Percentiles rank a stretch among this genome's conserved stretches.
These are phyloP conservation scores for Ogataea trehaloabstinens DNA, from an alignment of 805 yeast genomes.

Conservation along the genomic window DNA sequence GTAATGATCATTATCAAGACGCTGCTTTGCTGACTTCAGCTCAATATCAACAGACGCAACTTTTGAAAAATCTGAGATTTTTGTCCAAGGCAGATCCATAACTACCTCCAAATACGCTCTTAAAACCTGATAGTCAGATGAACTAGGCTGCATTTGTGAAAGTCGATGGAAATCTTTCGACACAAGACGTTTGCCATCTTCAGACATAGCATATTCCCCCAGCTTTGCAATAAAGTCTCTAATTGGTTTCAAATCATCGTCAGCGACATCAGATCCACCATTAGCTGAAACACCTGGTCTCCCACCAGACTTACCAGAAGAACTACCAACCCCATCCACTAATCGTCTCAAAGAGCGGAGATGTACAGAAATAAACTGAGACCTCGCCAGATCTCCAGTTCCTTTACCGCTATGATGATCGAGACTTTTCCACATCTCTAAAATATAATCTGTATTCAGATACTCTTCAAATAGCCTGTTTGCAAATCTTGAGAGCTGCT, in stretches of 20 bases:
- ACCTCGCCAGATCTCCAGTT: conserved; percentile 23
- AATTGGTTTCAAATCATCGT: conserved; percentile 36
- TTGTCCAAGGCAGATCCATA: conserved; percentile 60
- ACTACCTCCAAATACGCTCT: conserved; percentile 64
- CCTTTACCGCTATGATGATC: conserved; percentile 20
- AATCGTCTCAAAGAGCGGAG: conserved; percentile 25
- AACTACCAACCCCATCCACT: conserved; percentile 16
- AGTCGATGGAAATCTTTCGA: conserved; percentile 54
- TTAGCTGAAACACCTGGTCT: conserved; percentile 16
- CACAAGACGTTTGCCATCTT: conserved; percentile 41
- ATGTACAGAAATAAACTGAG: conserved; percentile 29
- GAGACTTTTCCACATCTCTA: conserved; percentile 30
- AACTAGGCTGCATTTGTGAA: conserved; percentile 51
- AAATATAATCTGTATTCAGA: conserved; percentile 23
- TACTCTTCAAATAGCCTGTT: conserved; percentile 25
- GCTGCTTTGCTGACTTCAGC: conserved; percentile 49
- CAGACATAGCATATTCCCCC: conserved; percentile 32
- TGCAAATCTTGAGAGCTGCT: conserved; percentile 21
- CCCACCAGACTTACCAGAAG: conserved; percentile 2
- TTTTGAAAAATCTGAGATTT: conserved; percentile 24
- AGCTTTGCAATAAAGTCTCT: conserved; percentile 32
- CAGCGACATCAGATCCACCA: conserved; percentile 44
- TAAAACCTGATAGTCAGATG: conserved; percentile 63
- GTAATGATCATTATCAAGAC: conserved; percentile 72
- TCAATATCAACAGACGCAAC: conserved; percentile 39